These are phyloP conservation scores for Coemansia sp. DNA, from an alignment of 192 early-diverging fungal genomes.

Conservation along the genomic window DNA sequence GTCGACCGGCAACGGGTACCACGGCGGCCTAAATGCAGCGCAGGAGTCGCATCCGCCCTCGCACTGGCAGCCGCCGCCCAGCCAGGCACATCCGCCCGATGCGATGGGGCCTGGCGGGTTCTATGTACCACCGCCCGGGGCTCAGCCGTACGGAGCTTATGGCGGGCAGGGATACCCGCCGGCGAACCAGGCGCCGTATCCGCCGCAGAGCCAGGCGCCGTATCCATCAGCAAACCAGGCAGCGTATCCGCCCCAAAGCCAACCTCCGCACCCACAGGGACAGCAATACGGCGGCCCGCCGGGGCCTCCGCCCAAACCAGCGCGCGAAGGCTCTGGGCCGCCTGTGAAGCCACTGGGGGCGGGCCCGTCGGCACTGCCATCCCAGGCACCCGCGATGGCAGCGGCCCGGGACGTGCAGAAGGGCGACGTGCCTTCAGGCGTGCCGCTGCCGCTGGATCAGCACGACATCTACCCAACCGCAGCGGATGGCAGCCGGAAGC, in stretches of 20 bases:
- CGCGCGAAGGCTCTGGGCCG: not conserved
- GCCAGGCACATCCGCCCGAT: constrained; percentile 2
- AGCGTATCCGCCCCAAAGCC: not conserved
- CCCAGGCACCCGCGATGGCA: not conserved
- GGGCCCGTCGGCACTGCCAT: not conserved
- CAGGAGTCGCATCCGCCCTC: no score
- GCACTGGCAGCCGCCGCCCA: not conserved
- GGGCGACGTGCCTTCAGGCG: constrained; percentile 17
- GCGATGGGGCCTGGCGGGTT: not conserved
- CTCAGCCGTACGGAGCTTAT: not conserved
- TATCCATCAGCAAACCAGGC: constrained; percentile 17
- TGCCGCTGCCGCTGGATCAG: constrained; percentile 43
- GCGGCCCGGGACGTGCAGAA: no score
- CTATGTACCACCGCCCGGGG: constrained; percentile 6
- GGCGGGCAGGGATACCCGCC: constrained; percentile 12
- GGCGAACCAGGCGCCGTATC: constrained; percentile 2
- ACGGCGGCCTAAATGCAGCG: no score
- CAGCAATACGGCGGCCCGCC: not conserved
- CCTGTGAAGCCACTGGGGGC: no score
- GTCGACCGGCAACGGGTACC: not conserved
- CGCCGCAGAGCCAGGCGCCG: not conserved
- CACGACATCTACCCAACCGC: constrained; percentile 19
- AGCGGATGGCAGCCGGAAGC: constrained; percentile 13
- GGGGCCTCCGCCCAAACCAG: not conserved
- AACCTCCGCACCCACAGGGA: not conserved